Evolutionary conservation across 306 rosid species (phyloP).

Genomic region (Fagus sylvatica): DNA sequence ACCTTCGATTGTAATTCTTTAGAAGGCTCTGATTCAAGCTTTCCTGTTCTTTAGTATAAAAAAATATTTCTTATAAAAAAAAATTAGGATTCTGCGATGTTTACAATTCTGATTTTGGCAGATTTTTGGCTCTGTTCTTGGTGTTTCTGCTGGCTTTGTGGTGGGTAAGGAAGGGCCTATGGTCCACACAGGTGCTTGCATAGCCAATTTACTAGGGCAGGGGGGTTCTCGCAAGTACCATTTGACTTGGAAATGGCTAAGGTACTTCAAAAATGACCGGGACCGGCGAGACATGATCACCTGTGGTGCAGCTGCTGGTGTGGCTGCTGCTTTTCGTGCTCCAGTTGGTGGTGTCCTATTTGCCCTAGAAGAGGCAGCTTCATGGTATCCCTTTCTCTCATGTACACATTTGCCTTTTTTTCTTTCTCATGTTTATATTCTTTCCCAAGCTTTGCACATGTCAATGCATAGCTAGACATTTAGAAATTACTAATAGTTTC

Average conservation of each 20-base stretch:
- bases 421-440: not conserved
- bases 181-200: constrained; percentile 97
- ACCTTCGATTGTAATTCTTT: too few relatives aligned
- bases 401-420: not conserved
- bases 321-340: constrained; percentile 94
- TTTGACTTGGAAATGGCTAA: constrained; percentile 73
- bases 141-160: constrained; percentile 88
- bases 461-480: not conserved
- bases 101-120: constrained; percentile 36
- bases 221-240: constrained; percentile 85
- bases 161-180: constrained; percentile 98
- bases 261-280: constrained; percentile 80
- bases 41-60: too few relatives aligned
- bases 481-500: not conserved
- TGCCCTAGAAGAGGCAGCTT: constrained; percentile 96
- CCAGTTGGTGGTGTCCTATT: constrained; percentile 97
- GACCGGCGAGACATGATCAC: constrained; percentile 94
- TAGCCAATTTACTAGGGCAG: constrained; percentile 82
- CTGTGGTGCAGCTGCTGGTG: constrained; percentile 97
- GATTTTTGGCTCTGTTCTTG: constrained; percentile 83
- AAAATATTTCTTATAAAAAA: too few relatives aligned
- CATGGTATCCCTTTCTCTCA: constrained; percentile 61
- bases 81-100: not conserved
- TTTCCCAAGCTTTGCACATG: not conserved
- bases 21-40: too few relatives aligned